phyloP scores from a whole-genome alignment of 2,329 filamentous ascomycete species.

The Botryotinia globosa region DNA sequence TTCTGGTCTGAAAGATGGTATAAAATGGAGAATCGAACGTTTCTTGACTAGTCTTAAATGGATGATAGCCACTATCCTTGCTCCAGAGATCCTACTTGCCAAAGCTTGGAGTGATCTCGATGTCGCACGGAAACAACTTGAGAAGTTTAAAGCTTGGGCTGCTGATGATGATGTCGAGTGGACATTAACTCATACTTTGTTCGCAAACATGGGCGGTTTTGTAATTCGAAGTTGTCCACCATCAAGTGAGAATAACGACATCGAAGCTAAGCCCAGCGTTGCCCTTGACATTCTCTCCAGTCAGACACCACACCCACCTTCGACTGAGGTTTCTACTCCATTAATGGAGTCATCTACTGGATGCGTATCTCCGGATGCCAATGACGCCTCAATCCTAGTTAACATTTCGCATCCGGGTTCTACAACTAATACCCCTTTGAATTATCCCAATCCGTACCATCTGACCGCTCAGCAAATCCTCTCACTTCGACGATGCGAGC shows the following conservation, averaged over 20 bases:
- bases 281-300: not conserved
- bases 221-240: constrained; percentile 11
- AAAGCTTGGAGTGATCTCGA: constrained; percentile 19
- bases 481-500: constrained; percentile 13
- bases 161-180: constrained; percentile 21
- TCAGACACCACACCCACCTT: not conserved
- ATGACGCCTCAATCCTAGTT: not conserved
- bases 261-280: constrained; percentile 3
- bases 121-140: constrained; percentile 4
- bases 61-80: constrained; percentile 23
- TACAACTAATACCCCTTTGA: not conserved
- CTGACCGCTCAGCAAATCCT: constrained; percentile 7
- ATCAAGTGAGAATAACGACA: not conserved
- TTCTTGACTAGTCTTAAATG: constrained; percentile 18
- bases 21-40: constrained; percentile 8
- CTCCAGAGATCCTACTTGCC: constrained; percentile 22
- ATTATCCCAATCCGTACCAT: constrained; percentile 10
- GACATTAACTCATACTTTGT: constrained; percentile 25
- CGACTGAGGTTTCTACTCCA: not conserved
- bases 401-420: not conserved
- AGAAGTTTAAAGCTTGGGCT: constrained; percentile 13
- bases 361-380: not conserved
- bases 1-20: not conserved
- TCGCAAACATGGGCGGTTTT: constrained; percentile 29
- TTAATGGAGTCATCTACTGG: not conserved